Base-by-base conservation (phyloP, 148 eudicot species). In the Camellia sinensis region DNA sequence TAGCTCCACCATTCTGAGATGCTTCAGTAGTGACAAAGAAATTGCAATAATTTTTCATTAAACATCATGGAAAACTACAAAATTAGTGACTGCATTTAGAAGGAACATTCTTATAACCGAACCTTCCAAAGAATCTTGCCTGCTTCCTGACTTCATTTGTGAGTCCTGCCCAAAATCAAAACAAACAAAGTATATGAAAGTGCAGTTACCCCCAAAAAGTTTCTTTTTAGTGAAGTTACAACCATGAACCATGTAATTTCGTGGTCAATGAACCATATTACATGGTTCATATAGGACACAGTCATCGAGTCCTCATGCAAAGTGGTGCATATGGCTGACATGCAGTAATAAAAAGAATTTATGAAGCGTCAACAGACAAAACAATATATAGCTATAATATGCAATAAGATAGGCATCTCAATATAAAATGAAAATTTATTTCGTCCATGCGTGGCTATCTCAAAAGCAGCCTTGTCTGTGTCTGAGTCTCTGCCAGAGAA, bases 101-200 rank as follows among this genome's bases (percentile, higher is more conserved):
- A 81, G 43, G 70, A 75, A 41, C 50, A 60, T 9, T 54, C 53
- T 75, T 77, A 21, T 9, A 80, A 62, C 45, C 56, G 8, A 65
- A 92, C 98, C 99, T 89, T 91, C 94, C 54, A 74, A 73, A 6
- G 89, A 84, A 81, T 92, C 99, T 82, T 84, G 95, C 80, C 87
- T 70, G 87, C 81, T 78, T 82, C 91, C 91, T 41, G 94, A 87
- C 75, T 89, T 93, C 78, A 62, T 78, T 66, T 88, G 92, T 52
- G 97, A 92, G 66, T 89, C 95, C 98, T 97, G 91, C 68, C 74
- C 73, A 66, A 73, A 53, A 80, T 64, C 45, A 72, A 82, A 56
- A 64, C 54, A 67, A 56, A 40, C 18, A 67, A 66, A n/a, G 11
- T 3, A 54, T 15, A 10, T 77, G 17, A 56, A 56, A 41, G 18